Evolutionary conservation across 2,329 filamentous ascomycete species (phyloP), one percentile per base, ranked within the genome.

Genomic region (Hypoxylon sp.): DNA sequence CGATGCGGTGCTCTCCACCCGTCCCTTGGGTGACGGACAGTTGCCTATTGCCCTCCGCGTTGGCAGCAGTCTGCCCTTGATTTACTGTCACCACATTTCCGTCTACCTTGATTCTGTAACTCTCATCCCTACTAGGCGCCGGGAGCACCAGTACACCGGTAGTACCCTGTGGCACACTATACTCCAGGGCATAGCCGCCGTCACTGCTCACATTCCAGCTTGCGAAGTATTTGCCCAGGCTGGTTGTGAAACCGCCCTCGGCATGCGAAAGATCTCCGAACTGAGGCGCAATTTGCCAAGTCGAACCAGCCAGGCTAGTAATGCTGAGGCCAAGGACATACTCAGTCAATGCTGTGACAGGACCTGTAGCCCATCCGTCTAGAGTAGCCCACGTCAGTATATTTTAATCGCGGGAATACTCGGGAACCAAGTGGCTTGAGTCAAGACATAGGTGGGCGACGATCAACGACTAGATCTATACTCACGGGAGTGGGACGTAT

Each of bases 331-430:
- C 84, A 2, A 85, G 76, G 19, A 84, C 74, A 25, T 79, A 79
- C 53, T 81, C 79, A 0, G 80, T 84, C 62, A 86, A 72, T 1
- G 83, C 81, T 46, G 80, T 80, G 1, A 83, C 83, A 10, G 84
- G 84, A 0, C 84, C 84, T 0, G 81, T 81, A 9, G 80, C 80
- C 84, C 84, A 86, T 7, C 84, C 83, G 72, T 86, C 68, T 70
- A 19, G n/a, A 57, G 21, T 41, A 43, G n/a, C 10, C 30, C 46
- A 55, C 28, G 41, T 69, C 19, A 69, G 38, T 48, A 30, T 43
- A 25, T 17, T 19, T 14, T 21, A 3, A 43, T 38, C 30, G 5
- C 11, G 9, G 2, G 9, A 14, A 25, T 14, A 2, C 41, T 28
- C 30, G 21, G n/a, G 5, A 21, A 13, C 13, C 34, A n/a, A 9